A percentile compares a stretch with the other conserved stretches of the same genome.
Conservation (phyloP, 2,329 filamentous ascomycete genomes). For the Metarhizium album region DNA sequence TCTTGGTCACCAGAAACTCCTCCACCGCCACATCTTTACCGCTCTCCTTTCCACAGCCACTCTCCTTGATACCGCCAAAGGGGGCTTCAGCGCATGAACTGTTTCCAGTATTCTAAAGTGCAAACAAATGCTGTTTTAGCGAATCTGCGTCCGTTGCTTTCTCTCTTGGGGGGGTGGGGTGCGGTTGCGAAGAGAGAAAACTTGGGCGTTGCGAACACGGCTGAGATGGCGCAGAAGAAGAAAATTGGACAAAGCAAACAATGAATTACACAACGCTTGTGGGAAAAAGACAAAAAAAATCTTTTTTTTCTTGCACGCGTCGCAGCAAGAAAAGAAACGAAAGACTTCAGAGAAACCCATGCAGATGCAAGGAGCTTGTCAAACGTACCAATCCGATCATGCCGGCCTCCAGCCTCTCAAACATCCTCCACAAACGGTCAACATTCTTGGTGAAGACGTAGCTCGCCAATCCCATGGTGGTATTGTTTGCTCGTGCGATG, state of each 20-base stretch:
- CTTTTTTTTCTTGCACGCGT: too few species aligned
- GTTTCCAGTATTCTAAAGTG: slow-evolving; percentile 27
- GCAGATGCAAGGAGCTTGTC: background rate
- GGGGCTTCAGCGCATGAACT: slow-evolving; percentile 31
- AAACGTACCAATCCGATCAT: slow-evolving; percentile 26
- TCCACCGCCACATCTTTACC: slow-evolving; percentile 36
- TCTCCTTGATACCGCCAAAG: slow-evolving; percentile 38
- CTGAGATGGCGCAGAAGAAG: background rate
- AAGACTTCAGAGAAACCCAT: background rate
- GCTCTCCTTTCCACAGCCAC: slow-evolving; percentile 35
- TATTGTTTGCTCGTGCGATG: slow-evolving; percentile 51
- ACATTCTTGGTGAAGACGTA: slow-evolving; percentile 53
- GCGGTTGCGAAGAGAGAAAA: background rate
- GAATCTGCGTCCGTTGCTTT: background rate
- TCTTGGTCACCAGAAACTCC: slow-evolving; percentile 36
- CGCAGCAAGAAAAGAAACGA: background rate
- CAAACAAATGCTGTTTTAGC: background rate
- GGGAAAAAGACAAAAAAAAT: background rate
- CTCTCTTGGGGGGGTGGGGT: background rate
- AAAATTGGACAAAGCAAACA: background rate
- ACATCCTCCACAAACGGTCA: slow-evolving; percentile 30
- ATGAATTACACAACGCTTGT: background rate
- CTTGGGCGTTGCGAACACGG: background rate
- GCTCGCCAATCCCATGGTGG: slow-evolving; percentile 59
- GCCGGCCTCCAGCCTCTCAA: slow-evolving; percentile 36